phyloP scores from a whole-genome alignment of 2,329 filamentous ascomycete genomes.

The Endoconidiophora polonica region DNA sequence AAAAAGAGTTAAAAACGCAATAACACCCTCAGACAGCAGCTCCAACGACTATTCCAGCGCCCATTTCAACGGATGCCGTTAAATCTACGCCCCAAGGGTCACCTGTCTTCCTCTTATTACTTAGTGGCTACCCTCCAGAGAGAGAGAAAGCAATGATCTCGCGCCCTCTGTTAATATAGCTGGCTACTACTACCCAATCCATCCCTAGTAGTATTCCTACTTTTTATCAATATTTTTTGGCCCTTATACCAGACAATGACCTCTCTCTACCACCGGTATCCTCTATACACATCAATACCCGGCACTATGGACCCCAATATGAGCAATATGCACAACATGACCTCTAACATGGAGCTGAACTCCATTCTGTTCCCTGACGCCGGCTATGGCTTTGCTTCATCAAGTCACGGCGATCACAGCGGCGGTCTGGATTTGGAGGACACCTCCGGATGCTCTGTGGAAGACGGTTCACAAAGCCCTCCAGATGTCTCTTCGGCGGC shows the following conservation, averaged over 20 bases:
- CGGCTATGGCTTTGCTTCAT: slow-evolving; percentile 6
- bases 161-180: too few relatives aligned
- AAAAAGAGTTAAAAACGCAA: too few relatives aligned
- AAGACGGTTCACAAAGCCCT: slow-evolving; percentile 7
- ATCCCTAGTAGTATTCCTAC: not conserved
- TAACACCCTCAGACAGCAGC: too few relatives aligned
- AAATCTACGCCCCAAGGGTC: too few relatives aligned
- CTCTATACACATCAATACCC: not conserved
- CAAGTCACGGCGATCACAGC: slow-evolving; percentile 4
- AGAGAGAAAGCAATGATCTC: too few relatives aligned
- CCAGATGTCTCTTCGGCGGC: slow-evolving; percentile 3
- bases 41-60: too few relatives aligned
- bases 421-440: slow-evolving; percentile 8
- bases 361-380: slow-evolving; percentile 6
- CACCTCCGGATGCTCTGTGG: slow-evolving; percentile 8
- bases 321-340: not conserved
- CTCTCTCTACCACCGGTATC: slow-evolving; percentile 4
- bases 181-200: not conserved
- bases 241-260: not conserved
- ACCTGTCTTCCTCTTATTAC: too few relatives aligned
- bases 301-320: slow-evolving; percentile 8
- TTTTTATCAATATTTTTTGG: not conserved
- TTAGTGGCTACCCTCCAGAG: too few relatives aligned
- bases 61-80: too few relatives aligned
- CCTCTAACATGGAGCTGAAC: slow-evolving; percentile 6